Conservation (phyloP, 495 filamentous ascomycete genomes). For the Penicillium daleae region DNA sequence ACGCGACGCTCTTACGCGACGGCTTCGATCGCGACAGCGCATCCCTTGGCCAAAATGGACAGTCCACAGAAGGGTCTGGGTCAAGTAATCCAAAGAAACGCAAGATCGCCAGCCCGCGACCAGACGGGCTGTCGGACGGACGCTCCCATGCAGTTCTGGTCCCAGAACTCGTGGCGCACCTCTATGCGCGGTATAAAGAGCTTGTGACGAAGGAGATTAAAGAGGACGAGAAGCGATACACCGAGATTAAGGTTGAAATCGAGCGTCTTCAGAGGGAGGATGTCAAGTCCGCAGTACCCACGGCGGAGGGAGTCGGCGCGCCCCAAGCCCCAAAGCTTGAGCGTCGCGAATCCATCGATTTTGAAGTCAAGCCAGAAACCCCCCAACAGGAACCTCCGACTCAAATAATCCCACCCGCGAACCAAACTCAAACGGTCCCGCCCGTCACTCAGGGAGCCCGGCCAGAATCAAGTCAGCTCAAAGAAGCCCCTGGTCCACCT, state of each 20-base stretch:
- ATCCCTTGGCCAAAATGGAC: slow-evolving; percentile 32
- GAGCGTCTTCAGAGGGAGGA: slow-evolving; percentile 65
- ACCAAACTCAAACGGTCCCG: not conserved
- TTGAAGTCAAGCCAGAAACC: slow-evolving; percentile 37
- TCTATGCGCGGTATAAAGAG: slow-evolving; percentile 76
- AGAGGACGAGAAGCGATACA: slow-evolving; percentile 72
- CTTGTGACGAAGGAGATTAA: slow-evolving; percentile 68
- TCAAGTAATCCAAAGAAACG: slow-evolving; percentile 66
- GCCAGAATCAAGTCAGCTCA: slow-evolving; percentile 10
- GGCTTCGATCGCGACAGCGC: slow-evolving; percentile 52
- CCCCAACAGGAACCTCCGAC: slow-evolving; percentile 18
- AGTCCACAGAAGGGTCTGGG: slow-evolving; percentile 31
- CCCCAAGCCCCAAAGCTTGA: slow-evolving; percentile 26
- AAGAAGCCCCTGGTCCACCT: slow-evolving; percentile 18
- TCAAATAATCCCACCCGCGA: not conserved
- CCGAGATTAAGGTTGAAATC: slow-evolving; percentile 66
- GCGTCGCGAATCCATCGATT: slow-evolving; percentile 42
- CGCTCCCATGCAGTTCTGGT: slow-evolving; percentile 67
- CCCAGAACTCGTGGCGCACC: slow-evolving; percentile 66
- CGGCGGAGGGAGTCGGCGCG: not conserved
- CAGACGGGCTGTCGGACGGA: slow-evolving; percentile 60
- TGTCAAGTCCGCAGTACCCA: slow-evolving; percentile 43
- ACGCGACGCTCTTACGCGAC: slow-evolving; percentile 74
- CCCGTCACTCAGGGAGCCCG: not conserved
- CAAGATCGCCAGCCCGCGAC: slow-evolving; percentile 67